Evolutionary conservation across 2,329 filamentous ascomycete genomes (phyloP).

Genomic region (Ceratocystis variospora): DNA sequence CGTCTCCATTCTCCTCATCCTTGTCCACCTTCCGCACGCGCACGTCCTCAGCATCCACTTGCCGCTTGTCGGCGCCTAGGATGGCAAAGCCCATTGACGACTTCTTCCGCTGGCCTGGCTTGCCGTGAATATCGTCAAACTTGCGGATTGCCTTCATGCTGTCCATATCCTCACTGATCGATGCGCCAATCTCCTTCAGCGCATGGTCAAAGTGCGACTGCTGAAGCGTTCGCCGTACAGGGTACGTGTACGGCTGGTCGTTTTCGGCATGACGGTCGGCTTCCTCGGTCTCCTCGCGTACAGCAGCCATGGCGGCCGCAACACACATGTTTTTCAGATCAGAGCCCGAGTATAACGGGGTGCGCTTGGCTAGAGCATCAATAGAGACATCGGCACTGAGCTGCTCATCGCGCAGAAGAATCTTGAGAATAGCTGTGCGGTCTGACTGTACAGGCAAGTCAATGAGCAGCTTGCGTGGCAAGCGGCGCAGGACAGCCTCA

Average conservation of each 20-base stretch:
- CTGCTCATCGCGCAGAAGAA: constrained; percentile 55
- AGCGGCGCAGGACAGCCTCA: constrained; percentile 64
- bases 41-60: constrained; percentile 32
- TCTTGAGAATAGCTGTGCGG: constrained; percentile 52
- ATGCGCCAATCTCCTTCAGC: constrained; percentile 76
- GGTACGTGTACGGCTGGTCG: constrained; percentile 10
- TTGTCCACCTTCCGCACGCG: constrained; percentile 27
- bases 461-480: constrained; percentile 59
- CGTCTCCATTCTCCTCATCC: neutral
- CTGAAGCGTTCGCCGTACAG: constrained; percentile 34
- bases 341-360: constrained; percentile 66
- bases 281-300: constrained; percentile 54
- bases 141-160: constrained; percentile 75
- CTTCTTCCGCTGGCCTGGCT: constrained; percentile 47
- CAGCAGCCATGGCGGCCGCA: constrained; percentile 63
- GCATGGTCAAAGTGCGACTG: constrained; percentile 70
- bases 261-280: constrained; percentile 28
- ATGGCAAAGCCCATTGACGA: constrained; percentile 45
- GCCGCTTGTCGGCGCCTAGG: constrained; percentile 28
- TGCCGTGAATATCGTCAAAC: constrained; percentile 76
- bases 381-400: constrained; percentile 50
- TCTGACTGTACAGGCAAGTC: constrained; percentile 57
- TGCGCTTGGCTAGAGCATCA: constrained; percentile 48
- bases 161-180: constrained; percentile 86
- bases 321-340: constrained; percentile 76